A percentile compares a stretch with the other conserved stretches of the same genome.
Evolutionary conservation across 192 early-diverging fungal species (phyloP).

Genomic region (Podila epigama): DNA sequence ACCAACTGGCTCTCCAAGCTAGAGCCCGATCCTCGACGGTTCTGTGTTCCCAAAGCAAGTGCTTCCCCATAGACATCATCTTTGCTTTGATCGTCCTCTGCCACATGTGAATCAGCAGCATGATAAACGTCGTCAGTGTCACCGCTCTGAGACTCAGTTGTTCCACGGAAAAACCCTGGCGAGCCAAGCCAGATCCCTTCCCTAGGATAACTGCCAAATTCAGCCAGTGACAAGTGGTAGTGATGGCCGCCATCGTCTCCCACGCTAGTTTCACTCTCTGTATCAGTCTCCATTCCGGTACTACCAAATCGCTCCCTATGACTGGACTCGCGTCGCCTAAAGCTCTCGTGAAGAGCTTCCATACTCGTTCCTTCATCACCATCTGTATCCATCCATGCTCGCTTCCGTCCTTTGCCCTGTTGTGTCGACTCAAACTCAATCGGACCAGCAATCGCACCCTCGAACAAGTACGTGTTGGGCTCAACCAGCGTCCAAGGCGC

Average conservation of each 20-base stretch:
- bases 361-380: neutral
- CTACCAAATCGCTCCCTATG: neutral
- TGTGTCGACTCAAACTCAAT: conserved; percentile 14
- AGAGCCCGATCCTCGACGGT: neutral
- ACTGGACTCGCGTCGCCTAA: neutral
- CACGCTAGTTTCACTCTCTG: neutral
- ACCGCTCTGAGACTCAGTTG: conserved; percentile 29
- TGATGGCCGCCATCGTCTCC: neutral
- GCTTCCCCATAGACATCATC: too few relatives aligned
- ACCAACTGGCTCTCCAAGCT: neutral
- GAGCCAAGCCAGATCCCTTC: too few relatives aligned
- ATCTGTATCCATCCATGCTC: neutral
- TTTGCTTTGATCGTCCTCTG: too few relatives aligned
- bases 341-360: neutral
- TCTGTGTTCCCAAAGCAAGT: neutral
- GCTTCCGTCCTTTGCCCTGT: conserved; percentile 8
- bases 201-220: too few relatives aligned
- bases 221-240: too few relatives aligned
- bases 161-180: conserved; percentile 29
- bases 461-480: conserved; percentile 55
- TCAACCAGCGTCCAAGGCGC: conserved; percentile 32
- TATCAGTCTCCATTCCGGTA: neutral
- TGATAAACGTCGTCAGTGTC: conserved; percentile 26
- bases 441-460: conserved; percentile 51
- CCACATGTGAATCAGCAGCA: neutral